Evolutionary conservation across 2,329 filamentous ascomycete genomes (phyloP).

Genomic region (Ilyonectria sp.): DNA sequence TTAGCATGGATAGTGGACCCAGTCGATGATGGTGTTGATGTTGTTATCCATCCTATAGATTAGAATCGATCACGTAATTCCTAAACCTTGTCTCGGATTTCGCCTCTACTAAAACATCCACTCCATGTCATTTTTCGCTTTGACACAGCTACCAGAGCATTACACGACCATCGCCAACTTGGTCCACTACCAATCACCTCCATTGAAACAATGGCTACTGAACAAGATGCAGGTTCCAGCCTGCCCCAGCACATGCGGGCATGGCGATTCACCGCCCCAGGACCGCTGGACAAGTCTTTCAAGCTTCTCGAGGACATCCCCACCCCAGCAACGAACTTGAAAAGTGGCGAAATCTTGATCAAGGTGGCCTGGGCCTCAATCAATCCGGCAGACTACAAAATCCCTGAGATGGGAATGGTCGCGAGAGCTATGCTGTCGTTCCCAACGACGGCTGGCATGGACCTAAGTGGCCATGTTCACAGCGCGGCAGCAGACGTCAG

Average conservation of each 20-base stretch:
- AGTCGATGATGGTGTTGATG: no score
- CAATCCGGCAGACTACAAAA: slow-evolving; percentile 67
- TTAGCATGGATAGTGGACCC: no score
- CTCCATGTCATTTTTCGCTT: no score
- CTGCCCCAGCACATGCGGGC: slow-evolving; percentile 46
- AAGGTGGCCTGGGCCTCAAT: slow-evolving; percentile 59
- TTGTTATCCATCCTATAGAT: no score
- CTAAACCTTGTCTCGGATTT: no score
- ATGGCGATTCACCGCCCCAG: slow-evolving; percentile 46
- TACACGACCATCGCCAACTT: no score
- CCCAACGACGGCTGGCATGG: slow-evolving; percentile 64
- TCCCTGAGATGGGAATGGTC: slow-evolving; percentile 57
- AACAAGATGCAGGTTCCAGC: slow-evolving; percentile 1
- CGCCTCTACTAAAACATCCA: no score
- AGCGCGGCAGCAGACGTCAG: slow-evolving; percentile 46
- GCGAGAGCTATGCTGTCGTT: slow-evolving; percentile 49
- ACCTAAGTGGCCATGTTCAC: slow-evolving; percentile 66
- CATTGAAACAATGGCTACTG: no score
- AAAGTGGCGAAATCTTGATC: slow-evolving; percentile 56
- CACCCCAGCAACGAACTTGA: slow-evolving; percentile 38
- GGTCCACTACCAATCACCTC: no score
- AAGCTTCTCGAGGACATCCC: slow-evolving; percentile 38
- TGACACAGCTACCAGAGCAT: no score
- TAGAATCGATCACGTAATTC: no score
- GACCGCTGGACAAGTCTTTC: slow-evolving; percentile 43